Conservation (phyloP, 768 basidiomycete species). For the Lactarius hengduanensis region DNA sequence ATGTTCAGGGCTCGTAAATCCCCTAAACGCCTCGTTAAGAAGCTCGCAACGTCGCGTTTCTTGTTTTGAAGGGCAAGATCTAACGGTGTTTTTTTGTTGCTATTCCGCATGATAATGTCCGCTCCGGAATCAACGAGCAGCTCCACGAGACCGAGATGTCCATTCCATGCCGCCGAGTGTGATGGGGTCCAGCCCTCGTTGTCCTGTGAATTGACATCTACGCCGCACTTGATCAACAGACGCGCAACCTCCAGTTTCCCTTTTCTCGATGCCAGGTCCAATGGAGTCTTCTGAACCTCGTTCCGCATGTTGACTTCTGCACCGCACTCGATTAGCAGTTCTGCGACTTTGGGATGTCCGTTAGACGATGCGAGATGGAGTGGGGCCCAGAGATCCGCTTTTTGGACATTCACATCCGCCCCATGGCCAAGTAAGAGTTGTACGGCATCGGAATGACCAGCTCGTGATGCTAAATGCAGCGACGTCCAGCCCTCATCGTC, state of each 20-base stretch:
- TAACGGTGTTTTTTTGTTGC: background rate
- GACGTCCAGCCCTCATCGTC: background rate
- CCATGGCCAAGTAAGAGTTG: background rate
- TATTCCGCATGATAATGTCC: background rate
- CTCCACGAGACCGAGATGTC: background rate
- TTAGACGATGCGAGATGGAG: conserved; percentile 4
- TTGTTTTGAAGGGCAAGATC: background rate
- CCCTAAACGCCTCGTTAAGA: background rate
- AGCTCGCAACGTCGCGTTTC: background rate
- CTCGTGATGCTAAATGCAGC: background rate
- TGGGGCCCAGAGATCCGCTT: background rate
- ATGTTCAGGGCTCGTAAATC: background rate
- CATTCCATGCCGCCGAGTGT: background rate
- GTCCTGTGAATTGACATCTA: background rate
- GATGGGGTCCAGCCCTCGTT: background rate
- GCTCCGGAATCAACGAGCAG: conserved; percentile 2
- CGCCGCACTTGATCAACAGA: background rate
- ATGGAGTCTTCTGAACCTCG: background rate
- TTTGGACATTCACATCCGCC: background rate
- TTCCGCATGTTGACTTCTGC: background rate
- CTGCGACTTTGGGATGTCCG: background rate
- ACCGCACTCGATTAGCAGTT: background rate
- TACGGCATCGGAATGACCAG: background rate
- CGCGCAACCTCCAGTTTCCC: background rate
- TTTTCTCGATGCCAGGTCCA: background rate